Evolutionary conservation across 441 rosid genomes (phyloP), one percentile per base, ranked within the genome.

Genomic region (Rhodomyrtus psidioides): DNA sequence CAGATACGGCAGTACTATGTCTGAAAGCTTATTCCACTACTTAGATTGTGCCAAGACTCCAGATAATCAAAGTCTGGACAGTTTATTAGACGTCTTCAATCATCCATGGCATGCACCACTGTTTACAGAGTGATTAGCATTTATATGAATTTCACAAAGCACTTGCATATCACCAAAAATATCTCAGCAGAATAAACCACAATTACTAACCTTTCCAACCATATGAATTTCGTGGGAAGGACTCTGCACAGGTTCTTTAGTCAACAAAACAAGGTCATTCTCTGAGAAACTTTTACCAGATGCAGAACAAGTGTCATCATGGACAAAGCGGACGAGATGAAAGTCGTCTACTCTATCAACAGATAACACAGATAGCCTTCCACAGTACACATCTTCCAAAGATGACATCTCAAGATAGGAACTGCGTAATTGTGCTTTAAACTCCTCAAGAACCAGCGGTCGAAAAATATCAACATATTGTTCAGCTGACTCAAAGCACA

Each of bases 281-380:
- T 98, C 99, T 9, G 91, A 88, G 86, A 96, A 94, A 90, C 92
- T 92, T 93, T 89, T 96, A 53, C 94, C 90, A 84, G 93, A 90
- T 85, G 92, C 88, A 86, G 92, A 90, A 88, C 91, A 92, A 83
- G 87, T 89, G 87, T 92, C 98, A 55, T 96, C 99, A 86, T 95
- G 98, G 85, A 96, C 95, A 92, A 95, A 96, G 83, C 99, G 99
- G 88, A 95, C 94, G 90, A 95, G 94, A 91, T 98, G 99, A 87
- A 98, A 98, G 84, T 96, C 98, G 83, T 98, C 99, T 91, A 98
- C 94, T 89, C 99, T 95, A 92, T 98, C 99, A 89, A 98, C 94
- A 44, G 99, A 95, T 85, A 98, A 86, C 88, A 96, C 97, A 53
- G 99, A 98, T 70, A 98, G 86, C 89, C 88, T 90, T 46, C 99